Conservation (phyloP, 805 yeast genomes). For the Pichia insulana region DNA sequence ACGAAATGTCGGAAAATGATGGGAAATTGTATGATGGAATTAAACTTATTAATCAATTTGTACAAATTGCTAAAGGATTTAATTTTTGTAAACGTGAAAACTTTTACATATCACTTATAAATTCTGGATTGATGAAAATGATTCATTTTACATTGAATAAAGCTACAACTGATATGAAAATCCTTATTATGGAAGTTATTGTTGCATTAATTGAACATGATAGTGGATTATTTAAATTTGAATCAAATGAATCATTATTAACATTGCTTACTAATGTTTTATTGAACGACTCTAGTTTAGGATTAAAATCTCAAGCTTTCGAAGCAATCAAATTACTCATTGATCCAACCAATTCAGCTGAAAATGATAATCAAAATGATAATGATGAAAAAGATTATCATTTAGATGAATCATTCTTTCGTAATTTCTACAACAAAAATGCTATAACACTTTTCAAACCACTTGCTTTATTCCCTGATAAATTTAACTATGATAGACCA, state of each 20-base stretch:
- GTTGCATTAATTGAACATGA: slow-evolving; percentile 81
- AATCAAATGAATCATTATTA: slow-evolving; percentile 37
- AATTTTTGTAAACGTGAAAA: slow-evolving; percentile 45
- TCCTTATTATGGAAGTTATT: slow-evolving; percentile 71
- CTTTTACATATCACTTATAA: slow-evolving; percentile 56
- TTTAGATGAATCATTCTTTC: slow-evolving; percentile 34
- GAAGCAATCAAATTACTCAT: slow-evolving; percentile 74
- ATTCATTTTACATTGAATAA: slow-evolving; percentile 50
- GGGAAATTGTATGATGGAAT: slow-evolving; percentile 55
- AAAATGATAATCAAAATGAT: slow-evolving; percentile 3
- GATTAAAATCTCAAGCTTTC: slow-evolving; percentile 70
- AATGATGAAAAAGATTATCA: slow-evolving; percentile 17
- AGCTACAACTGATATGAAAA: slow-evolving; percentile 36
- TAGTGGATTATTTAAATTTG: slow-evolving; percentile 44
- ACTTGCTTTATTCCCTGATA: slow-evolving; percentile 13
- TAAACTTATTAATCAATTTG: slow-evolving; percentile 69
- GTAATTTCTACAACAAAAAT: slow-evolving; percentile 49
- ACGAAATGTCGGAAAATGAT: slow-evolving; percentile 16
- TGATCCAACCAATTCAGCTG: slow-evolving; percentile 37
- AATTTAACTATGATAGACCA: not conserved
- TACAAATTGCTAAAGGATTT: slow-evolving; percentile 59
- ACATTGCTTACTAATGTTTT: slow-evolving; percentile 50
- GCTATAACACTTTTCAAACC: slow-evolving; percentile 25
- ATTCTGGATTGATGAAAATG: slow-evolving; percentile 61
- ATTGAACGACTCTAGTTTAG: slow-evolving; percentile 54